These are phyloP conservation scores for Colletotrichum sp. DNA, from an alignment of 2,329 filamentous ascomycete genomes.

Conservation along the genomic window DNA sequence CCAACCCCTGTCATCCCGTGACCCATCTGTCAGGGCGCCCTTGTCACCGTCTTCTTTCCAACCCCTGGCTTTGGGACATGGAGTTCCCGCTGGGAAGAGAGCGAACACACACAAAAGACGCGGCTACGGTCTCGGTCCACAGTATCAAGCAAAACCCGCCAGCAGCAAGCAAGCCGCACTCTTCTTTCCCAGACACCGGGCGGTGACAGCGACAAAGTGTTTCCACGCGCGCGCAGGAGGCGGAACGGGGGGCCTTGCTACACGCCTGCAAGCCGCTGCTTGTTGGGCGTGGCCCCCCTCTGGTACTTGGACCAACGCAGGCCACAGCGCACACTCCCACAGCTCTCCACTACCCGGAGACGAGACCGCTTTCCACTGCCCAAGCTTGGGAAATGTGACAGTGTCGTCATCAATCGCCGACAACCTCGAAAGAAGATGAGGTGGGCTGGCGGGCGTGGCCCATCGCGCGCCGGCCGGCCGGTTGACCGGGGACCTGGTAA, in stretches of 20 bases:
- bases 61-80: neutral
- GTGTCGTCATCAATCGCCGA: slow-evolving; percentile 10
- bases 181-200: neutral
- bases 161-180: neutral
- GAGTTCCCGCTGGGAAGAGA: neutral
- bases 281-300: neutral
- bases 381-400: neutral
- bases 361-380: neutral
- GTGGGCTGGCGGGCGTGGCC: neutral
- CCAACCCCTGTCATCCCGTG: neutral
- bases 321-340: neutral
- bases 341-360: neutral
- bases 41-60: neutral
- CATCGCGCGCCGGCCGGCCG: neutral
- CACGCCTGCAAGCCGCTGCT: neutral
- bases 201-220: neutral
- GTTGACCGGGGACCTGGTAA: neutral
- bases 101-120: neutral
- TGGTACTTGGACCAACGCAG: neutral
- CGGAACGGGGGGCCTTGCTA: neutral
- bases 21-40: neutral
- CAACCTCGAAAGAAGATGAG: neutral
- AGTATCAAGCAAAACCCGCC: neutral
- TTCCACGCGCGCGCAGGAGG: neutral
- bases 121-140: neutral